A percentile compares a stretch with the other conserved stretches of the same genome.
phyloP scores from a whole-genome alignment of 441 rosid genomes.

The Erysimum pusillum region DNA sequence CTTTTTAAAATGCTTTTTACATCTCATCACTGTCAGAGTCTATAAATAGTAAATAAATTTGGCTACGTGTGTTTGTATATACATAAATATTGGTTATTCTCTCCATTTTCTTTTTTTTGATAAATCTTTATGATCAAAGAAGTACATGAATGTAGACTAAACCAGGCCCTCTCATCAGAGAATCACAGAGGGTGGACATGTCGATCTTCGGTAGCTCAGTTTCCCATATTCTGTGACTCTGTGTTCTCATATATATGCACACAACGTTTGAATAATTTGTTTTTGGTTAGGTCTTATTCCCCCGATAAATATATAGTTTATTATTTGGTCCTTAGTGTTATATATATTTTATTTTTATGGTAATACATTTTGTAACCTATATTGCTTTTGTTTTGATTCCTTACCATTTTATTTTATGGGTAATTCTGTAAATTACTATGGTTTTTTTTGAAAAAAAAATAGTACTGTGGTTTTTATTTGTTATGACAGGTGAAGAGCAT shows the following conservation, averaged over 20 bases:
- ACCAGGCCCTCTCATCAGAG: too few relatives aligned
- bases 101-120: too few relatives aligned
- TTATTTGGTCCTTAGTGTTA: background rate
- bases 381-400: background rate
- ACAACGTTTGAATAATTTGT: background rate
- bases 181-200: too few relatives aligned
- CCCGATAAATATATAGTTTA: background rate
- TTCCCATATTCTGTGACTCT: background rate
- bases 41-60: constrained; percentile 12
- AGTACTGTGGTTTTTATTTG: too few relatives aligned
- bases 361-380: background rate
- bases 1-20: background rate
- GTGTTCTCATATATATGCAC: constrained; percentile 20
- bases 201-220: too few relatives aligned
- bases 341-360: background rate
- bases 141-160: too few relatives aligned
- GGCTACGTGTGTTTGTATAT: constrained; percentile 22
- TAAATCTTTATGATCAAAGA: too few relatives aligned
- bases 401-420: too few relatives aligned
- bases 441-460: too few relatives aligned
- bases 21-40: constrained; percentile 18
- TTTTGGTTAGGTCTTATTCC: background rate
- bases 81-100: background rate
- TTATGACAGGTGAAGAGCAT: background rate
- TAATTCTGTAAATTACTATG: too few relatives aligned